Percentiles rank a stretch among this genome's conserved stretches.
Evolutionary conservation across 768 basidiomycete genomes (phyloP).

Genomic region (Tylopilus vinaceipallidus): DNA sequence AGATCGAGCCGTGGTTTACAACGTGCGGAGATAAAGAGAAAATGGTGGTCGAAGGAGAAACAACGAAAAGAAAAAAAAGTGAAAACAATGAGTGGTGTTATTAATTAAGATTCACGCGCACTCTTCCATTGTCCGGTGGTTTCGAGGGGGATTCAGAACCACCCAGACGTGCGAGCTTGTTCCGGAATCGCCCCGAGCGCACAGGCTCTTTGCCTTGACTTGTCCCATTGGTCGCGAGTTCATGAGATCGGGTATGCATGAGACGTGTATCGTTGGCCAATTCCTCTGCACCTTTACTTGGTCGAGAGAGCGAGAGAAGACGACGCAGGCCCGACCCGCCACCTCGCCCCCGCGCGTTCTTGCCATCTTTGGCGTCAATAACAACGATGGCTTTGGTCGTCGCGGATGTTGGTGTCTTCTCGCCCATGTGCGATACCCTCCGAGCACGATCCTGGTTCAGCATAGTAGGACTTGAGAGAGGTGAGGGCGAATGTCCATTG

Average conservation of each 20-base stretch:
- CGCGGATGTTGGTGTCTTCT: conserved; percentile 39
- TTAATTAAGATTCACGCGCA: conserved; percentile 37
- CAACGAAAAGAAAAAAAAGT: neutral
- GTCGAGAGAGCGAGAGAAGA: conserved; percentile 32
- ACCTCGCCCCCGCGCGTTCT: conserved; percentile 22
- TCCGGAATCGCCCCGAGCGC: conserved; percentile 30
- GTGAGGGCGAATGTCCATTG: conserved; percentile 23
- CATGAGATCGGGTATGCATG: conserved; percentile 27
- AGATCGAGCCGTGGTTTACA: conserved; percentile 25
- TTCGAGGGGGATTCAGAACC: conserved; percentile 27
- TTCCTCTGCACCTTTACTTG: conserved; percentile 32
- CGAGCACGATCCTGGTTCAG: conserved; percentile 31
- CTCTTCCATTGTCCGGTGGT: conserved; percentile 34
- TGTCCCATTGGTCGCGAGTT: conserved; percentile 17
- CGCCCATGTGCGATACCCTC: conserved; percentile 25
- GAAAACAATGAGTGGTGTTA: conserved; percentile 16
- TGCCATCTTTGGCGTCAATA: conserved; percentile 54
- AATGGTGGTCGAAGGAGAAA: neutral
- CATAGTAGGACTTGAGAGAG: conserved; percentile 27
- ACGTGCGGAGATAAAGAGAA: conserved; percentile 22
- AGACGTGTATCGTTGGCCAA: conserved; percentile 23
- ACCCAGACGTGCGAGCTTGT: conserved; percentile 28
- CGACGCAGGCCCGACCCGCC: conserved; percentile 32
- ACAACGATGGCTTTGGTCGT: conserved; percentile 64
- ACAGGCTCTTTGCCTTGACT: conserved; percentile 20